Evolutionary conservation across 306 rosid genomes (phyloP), one percentile per base, ranked within the genome.

Genomic region (Mimosa bimucronata): DNA sequence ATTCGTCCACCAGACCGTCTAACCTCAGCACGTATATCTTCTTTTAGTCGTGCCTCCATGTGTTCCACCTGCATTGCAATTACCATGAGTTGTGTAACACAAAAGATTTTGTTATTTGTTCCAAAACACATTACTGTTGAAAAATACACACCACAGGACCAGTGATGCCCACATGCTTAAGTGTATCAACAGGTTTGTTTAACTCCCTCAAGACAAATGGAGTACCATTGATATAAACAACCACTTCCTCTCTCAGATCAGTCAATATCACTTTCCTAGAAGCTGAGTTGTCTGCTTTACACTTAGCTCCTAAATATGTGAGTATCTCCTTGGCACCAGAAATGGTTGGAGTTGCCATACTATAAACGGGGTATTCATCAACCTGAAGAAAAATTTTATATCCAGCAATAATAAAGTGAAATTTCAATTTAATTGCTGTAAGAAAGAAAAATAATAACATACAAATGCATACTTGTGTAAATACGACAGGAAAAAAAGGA

Each of bases 271-370:
- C 95, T 84, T 91, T 88, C 21, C 66, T 87, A 67, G 91, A 79
- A 85, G 84, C 76, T 37, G 77, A 86, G 76, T 77, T 83, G 83
- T 84, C 86, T 5, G 81, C 76, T 77, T 85, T 83, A 72, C 90
- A 88, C 82, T 79, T 90, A 11, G 97, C 92, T 53, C 87, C 83
- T 74, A 94, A 87, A 80, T 87, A 89, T 57, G 85, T 74, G 71
- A 94, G 82, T 91, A 94, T 91, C 90, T 90, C 95, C 91, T 86
- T 89, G 81, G 98, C 98, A 82, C 98, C 98, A 73, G 88, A 77
- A 77, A 90, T 85, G 71, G 94, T 90, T 69, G 98, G 98, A 67
- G 98, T 91, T 80, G 97, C 98, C 97, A 91, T 94, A 87, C 98
- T 91, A 80, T 89, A 94, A 70, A 94, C 92, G 60, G 97, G 91